These are phyloP conservation scores for Scutellaria galericulata DNA, from an alignment of 257 asterid genomes.

Conservation along the genomic window DNA sequence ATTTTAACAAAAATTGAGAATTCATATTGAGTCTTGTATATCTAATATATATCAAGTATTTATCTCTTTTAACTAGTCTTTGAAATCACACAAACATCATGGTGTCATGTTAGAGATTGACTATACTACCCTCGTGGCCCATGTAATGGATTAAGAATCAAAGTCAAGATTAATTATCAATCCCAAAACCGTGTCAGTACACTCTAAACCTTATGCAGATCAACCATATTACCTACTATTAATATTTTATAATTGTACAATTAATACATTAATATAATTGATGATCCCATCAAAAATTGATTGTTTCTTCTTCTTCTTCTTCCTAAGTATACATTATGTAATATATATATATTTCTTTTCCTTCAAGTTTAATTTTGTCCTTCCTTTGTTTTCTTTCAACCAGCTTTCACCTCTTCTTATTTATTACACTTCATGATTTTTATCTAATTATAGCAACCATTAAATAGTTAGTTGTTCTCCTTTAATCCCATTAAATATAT, in stretches of 20 bases:
- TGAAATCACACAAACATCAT: too few species aligned
- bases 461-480: slow-evolving; percentile 8
- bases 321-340: not conserved
- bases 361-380: too few species aligned
- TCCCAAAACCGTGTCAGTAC: slow-evolving; percentile 49
- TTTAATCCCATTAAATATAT: slow-evolving; percentile 18
- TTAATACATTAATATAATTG: slow-evolving; percentile 15
- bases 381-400: not conserved
- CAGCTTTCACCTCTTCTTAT: not conserved
- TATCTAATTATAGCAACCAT: slow-evolving; percentile 13
- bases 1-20: too few species aligned
- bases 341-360: not conserved
- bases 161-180: slow-evolving; percentile 43
- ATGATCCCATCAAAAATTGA: slow-evolving; percentile 39
- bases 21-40: too few species aligned
- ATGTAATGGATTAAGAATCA: too few species aligned
- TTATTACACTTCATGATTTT: slow-evolving; percentile 2
- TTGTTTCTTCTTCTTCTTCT: not conserved
- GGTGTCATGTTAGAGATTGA: too few species aligned
- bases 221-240: slow-evolving; percentile 46
- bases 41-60: too few species aligned
- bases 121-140: too few species aligned
- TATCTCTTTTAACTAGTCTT: too few species aligned
- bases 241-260: not conserved
- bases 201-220: slow-evolving; percentile 47